A percentile compares a stretch with the other conserved stretches of the same genome.
These are phyloP conservation scores for Alternaria brassicae DNA, from an alignment of 2,329 filamentous ascomycete species.

Conservation along the genomic window DNA sequence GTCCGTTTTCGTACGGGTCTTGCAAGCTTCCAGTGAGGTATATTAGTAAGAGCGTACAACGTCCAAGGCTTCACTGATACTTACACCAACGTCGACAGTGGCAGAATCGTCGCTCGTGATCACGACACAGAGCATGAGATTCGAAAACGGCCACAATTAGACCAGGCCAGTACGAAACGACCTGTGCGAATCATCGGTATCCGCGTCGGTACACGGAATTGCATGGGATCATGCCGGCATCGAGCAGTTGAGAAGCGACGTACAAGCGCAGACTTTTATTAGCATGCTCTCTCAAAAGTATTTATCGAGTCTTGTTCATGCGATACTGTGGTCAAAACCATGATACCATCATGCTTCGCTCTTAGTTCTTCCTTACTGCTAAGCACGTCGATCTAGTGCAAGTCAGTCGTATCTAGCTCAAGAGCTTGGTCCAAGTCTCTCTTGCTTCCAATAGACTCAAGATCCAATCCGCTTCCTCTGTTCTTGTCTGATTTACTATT, in stretches of 20 bases:
- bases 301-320: neutral
- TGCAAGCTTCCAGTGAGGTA: conserved; percentile 38
- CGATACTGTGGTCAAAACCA: conserved; percentile 8
- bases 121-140: conserved; percentile 80
- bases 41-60: neutral
- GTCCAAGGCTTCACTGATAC: conserved; percentile 50
- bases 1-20: conserved; percentile 82
- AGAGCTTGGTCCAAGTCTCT: neutral
- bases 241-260: neutral
- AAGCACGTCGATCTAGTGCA: conserved; percentile 7
- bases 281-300: neutral
- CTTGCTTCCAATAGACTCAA: neutral
- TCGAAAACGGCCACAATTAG: conserved; percentile 93
- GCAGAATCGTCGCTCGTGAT: conserved; percentile 90
- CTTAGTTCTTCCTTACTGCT: conserved; percentile 20
- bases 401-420: neutral
- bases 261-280: neutral
- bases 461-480: neutral
- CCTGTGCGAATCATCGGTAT: conserved; percentile 97
- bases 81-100: conserved; percentile 83
- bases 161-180: conserved; percentile 97
- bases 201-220: conserved; percentile 45
- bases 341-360: conserved; percentile 7
- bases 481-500: neutral
- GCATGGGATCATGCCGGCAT: neutral